Base-by-base conservation (phyloP, 140 eudicot species). In the Ambrosia hybrid region DNA sequence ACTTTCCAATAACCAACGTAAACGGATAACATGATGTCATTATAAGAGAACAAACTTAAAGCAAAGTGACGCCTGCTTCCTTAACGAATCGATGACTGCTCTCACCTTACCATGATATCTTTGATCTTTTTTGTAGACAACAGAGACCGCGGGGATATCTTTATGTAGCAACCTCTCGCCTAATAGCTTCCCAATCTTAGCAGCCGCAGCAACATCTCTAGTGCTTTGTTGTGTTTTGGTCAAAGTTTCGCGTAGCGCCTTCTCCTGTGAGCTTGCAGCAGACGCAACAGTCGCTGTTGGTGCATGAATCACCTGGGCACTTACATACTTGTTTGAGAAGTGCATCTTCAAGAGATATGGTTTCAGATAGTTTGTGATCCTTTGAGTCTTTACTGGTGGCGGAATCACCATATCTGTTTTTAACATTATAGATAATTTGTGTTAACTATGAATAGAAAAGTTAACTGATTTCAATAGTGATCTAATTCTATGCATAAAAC, bases 201-300 rank as follows among this genome's bases (percentile, higher is more conserved):
- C 95, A 71, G 98, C 98, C 53, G 96, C 95, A 9, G 96, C 89
- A 33, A 89, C 96, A 49, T 92, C 98, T 75, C 96, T 71, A 6
- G 89, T 89, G 78, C 83, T 85, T 73, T 81, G 72, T n/a, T 48
- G 14, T 1, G 83, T 51, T 7, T 53, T 68, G 33, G 26, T 80
- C 83, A 85, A 89, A 49, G 81, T 76, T 83, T 81, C 69, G 58
- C 97, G 70, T 30, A 91, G 69, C 34, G 84, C 85, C 80, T 82
- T 87, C 71, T 92, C 98, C 67, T 92, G 98, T 33, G 98, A 81
- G 76, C 95, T 92, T 63, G 96, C 98, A 34, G 96, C 76, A 56
- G 89, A 80, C 13, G 98, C 98, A 43, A 89, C 91, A 4, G 96
- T 85, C 53, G 98, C 98, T 13, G 96, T 87, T 66, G 95, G 96